phyloP scores from a whole-genome alignment of 495 filamentous ascomycete genomes.

The Neurospora sp. region DNA sequence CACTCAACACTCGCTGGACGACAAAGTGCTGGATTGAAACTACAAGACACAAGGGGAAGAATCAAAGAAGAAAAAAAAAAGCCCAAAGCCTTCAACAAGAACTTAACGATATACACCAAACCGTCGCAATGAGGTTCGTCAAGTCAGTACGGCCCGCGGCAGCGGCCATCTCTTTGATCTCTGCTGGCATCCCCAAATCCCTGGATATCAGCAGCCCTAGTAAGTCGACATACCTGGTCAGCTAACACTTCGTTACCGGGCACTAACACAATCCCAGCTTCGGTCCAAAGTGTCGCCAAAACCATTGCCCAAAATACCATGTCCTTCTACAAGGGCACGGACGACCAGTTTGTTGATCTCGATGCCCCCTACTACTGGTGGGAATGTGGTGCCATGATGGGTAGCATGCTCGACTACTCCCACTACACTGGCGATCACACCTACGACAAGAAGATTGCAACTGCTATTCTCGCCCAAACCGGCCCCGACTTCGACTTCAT shows the following conservation, averaged over 20 bases:
- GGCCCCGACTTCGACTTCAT: slow-evolving; percentile 55
- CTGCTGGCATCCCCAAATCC: slow-evolving; percentile 26
- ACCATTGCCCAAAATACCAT: slow-evolving; percentile 43
- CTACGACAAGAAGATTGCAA: slow-evolving; percentile 59
- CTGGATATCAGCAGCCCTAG: slow-evolving; percentile 34
- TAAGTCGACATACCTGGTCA: slow-evolving; percentile 12
- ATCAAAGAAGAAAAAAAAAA: neutral
- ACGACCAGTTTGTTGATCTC: slow-evolving; percentile 50
- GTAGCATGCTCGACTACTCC: slow-evolving; percentile 71
- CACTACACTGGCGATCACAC: slow-evolving; percentile 65
- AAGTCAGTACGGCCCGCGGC: slow-evolving; percentile 21
- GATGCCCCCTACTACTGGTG: slow-evolving; percentile 74
- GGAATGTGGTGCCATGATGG: slow-evolving; percentile 66
- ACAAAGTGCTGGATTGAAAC: neutral
- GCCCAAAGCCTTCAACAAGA: neutral
- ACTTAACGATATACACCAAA: neutral
- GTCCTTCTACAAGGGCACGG: slow-evolving; percentile 57
- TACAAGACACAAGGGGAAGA: neutral
- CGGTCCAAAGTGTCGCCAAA: slow-evolving; percentile 37
- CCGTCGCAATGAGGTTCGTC: slow-evolving; percentile 18
- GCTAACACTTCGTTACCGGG: neutral
- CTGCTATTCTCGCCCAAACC: slow-evolving; percentile 55
- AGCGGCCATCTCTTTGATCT: slow-evolving; percentile 19
- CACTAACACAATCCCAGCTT: slow-evolving; percentile 26
- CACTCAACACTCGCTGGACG: slow-evolving; percentile 17